phyloP scores from a whole-genome alignment of 345 rosid genomes.

The Hypericum androsaemum region DNA sequence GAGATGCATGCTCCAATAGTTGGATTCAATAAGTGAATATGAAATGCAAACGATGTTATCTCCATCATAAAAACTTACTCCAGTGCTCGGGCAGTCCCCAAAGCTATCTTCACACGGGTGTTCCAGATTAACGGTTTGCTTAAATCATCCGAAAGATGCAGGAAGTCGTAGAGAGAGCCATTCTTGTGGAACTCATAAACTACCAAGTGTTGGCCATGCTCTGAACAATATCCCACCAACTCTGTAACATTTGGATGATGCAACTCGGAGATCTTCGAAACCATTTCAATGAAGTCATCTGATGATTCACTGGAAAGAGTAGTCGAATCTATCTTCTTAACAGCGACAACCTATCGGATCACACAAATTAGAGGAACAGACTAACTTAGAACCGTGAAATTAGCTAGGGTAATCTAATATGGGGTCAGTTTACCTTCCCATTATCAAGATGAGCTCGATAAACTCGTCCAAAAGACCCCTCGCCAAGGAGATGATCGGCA shows the following conservation, averaged over 20 bases:
- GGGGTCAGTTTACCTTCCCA: slow-evolving; percentile 49
- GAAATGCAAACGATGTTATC: too few relatives aligned
- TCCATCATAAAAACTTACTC: slow-evolving; percentile 44
- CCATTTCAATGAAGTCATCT: slow-evolving; percentile 69
- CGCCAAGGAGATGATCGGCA: slow-evolving; percentile 77
- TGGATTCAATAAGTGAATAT: too few relatives aligned
- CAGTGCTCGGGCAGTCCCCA: slow-evolving; percentile 90
- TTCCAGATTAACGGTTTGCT: slow-evolving; percentile 94
- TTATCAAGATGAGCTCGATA: slow-evolving; percentile 87
- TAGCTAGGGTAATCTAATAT: neutral
- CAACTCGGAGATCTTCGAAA: slow-evolving; percentile 69
- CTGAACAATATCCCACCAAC: slow-evolving; percentile 93
- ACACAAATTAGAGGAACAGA: neutral
- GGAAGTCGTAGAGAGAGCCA: slow-evolving; percentile 76
- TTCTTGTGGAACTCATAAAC: slow-evolving; percentile 77
- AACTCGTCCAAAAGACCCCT: slow-evolving; percentile 93
- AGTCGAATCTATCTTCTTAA: slow-evolving; percentile 85
- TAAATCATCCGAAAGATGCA: slow-evolving; percentile 70
- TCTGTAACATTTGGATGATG: slow-evolving; percentile 85
- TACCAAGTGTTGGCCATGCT: slow-evolving; percentile 86
- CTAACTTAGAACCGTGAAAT: too few relatives aligned
- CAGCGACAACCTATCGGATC: slow-evolving; percentile 67
- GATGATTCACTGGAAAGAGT: slow-evolving; percentile 54
- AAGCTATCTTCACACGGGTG: slow-evolving; percentile 84
- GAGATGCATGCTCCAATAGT: too few relatives aligned